Evolutionary conservation across 805 yeast genomes (phyloP).

Genomic region (Candida cerambycidarum): DNA sequence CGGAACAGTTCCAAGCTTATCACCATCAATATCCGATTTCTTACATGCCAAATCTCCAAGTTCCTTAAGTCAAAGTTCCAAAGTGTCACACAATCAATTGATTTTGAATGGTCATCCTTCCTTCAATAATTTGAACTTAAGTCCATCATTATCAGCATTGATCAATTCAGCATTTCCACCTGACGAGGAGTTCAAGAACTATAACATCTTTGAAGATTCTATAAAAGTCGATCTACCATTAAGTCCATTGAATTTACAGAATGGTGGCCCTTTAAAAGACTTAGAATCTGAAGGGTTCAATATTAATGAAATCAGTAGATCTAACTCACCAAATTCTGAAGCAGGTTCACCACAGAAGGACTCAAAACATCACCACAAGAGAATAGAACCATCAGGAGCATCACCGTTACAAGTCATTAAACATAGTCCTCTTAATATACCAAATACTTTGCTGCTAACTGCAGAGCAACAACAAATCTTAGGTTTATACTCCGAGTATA

Average conservation of each 20-base stretch:
- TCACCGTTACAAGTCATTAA: slow-evolving; percentile 10
- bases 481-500: slow-evolving; percentile 33
- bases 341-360: not conserved
- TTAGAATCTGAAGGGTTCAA: not conserved
- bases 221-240: slow-evolving; percentile 24
- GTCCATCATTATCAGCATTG: slow-evolving; percentile 40
- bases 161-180: slow-evolving; percentile 33
- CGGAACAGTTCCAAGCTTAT: slow-evolving; percentile 7
- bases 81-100: not conserved
- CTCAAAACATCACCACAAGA: not conserved
- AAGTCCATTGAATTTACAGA: slow-evolving; percentile 24
- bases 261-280: slow-evolving; percentile 6
- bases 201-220: slow-evolving; percentile 15
- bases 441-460: slow-evolving; percentile 19
- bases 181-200: slow-evolving; percentile 20
- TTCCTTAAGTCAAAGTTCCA: slow-evolving; percentile 4
- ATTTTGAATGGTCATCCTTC: slow-evolving; percentile 2
- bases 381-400: slow-evolving; percentile 1
- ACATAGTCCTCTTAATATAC: slow-evolving; percentile 9
- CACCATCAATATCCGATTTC: slow-evolving; percentile 15
- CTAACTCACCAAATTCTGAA: not conserved
- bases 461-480: slow-evolving; percentile 39
- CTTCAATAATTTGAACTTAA: slow-evolving; percentile 23
- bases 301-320: slow-evolving; percentile 3
- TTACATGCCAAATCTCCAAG: slow-evolving; percentile 6